phyloP scores from a whole-genome alignment of 371 early-diverging fungal genomes.

The Fennellomyces sp. region DNA sequence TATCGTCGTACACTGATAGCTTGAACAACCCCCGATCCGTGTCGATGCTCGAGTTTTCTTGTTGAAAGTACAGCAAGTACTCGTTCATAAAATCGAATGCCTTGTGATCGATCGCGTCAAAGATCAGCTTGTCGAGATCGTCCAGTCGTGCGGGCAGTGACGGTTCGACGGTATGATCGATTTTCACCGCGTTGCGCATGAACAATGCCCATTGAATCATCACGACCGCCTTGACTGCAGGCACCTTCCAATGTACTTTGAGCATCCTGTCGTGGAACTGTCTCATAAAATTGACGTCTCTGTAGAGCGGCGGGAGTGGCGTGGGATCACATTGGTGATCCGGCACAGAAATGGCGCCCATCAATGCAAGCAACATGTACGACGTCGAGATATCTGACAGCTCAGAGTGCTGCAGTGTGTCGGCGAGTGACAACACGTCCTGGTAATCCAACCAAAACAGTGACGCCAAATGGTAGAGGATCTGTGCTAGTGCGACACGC shows the following conservation, averaged over 20 bases:
- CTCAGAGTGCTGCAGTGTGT: conserved; percentile 55
- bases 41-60: conserved; percentile 30
- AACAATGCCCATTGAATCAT: conserved; percentile 75
- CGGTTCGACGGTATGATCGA: conserved; percentile 43
- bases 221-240: conserved; percentile 64
- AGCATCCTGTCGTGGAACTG: conserved; percentile 32
- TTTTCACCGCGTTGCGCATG: conserved; percentile 45
- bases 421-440: conserved; percentile 55
- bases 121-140: conserved; percentile 59
- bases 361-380: conserved; percentile 54
- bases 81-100: conserved; percentile 75
- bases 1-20: conserved; percentile 3
- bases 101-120: conserved; percentile 52
- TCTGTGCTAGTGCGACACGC: conserved; percentile 58
- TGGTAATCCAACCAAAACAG: conserved; percentile 49
- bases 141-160: conserved; percentile 59
- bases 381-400: conserved; percentile 58
- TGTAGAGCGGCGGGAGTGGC: conserved; percentile 4
- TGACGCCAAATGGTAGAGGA: conserved; percentile 58
- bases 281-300: conserved; percentile 17
- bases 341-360: conserved; percentile 57
- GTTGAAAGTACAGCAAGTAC: conserved; percentile 66
- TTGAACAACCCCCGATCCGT: conserved; percentile 27
- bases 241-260: conserved; percentile 48
- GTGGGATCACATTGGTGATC: conserved; percentile 9